phyloP scores from a whole-genome alignment of 208 protist genomes.

The Acanthamoeba sp. region DNA sequence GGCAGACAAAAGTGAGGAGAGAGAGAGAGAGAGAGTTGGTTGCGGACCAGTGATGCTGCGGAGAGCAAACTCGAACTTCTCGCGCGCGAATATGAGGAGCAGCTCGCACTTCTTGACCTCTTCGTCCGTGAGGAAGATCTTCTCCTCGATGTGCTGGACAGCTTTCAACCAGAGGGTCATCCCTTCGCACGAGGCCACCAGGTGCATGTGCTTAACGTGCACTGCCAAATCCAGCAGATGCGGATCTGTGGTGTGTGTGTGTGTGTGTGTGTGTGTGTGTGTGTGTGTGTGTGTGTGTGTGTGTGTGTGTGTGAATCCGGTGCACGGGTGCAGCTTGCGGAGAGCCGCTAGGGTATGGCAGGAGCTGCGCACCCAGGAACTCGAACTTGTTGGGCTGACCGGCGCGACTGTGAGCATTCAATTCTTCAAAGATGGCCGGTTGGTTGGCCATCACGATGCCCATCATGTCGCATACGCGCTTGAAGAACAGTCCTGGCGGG shows the following conservation, averaged over 20 bases:
- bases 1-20: background rate
- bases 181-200: conserved; percentile 61
- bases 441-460: conserved; percentile 58
- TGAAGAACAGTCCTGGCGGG: conserved; percentile 39
- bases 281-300: background rate
- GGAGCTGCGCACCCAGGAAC: conserved; percentile 2
- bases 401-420: conserved; percentile 33
- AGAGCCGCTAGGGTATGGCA: background rate
- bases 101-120: conserved; percentile 69
- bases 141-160: conserved; percentile 27
- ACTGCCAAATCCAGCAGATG: conserved; percentile 66
- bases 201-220: conserved; percentile 72
- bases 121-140: conserved; percentile 63
- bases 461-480: conserved; percentile 65
- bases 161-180: conserved; percentile 42
- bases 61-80: conserved; percentile 72
- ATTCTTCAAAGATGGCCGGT: conserved; percentile 59
- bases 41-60: conserved; percentile 28
- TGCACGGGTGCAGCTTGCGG: background rate
- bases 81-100: conserved; percentile 55
- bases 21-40: background rate
- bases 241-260: background rate
- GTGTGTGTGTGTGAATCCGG: background rate
- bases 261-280: too few species aligned
- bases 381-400: conserved; percentile 59